Conservation (phyloP, 2,329 filamentous ascomycete genomes). For the Fusarium udum region DNA sequence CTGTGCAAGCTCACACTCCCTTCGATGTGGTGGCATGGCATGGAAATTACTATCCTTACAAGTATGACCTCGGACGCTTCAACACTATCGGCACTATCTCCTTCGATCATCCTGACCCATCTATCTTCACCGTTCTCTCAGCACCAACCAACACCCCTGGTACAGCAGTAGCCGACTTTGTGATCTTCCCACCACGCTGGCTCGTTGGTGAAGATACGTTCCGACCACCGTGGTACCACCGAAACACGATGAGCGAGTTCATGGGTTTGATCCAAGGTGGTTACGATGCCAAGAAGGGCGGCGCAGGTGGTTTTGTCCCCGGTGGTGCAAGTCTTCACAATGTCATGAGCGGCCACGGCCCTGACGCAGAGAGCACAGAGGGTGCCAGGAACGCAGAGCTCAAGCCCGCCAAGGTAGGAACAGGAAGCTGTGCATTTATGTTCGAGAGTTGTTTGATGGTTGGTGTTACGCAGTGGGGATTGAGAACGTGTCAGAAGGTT, state of each 20-base stretch:
- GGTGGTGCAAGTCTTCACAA: conserved; percentile 73
- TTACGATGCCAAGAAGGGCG: conserved; percentile 70
- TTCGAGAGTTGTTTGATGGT: conserved; percentile 76
- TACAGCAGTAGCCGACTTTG: conserved; percentile 75
- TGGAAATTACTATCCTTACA: conserved; percentile 82
- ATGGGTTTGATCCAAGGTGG: conserved; percentile 67
- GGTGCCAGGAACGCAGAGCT: conserved; percentile 65
- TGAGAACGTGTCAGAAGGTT: conserved; percentile 66
- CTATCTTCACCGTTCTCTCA: conserved; percentile 78
- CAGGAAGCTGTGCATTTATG: conserved; percentile 73
- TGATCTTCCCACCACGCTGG: conserved; percentile 78
- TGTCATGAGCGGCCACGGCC: conserved; percentile 74
- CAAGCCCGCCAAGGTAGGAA: conserved; percentile 66
- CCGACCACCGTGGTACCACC: conserved; percentile 77
- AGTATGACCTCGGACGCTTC: conserved; percentile 83
- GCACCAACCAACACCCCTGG: conserved; percentile 68
- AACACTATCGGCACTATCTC: conserved; percentile 77
- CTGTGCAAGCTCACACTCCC: conserved; percentile 74
- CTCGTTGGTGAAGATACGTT: conserved; percentile 75
- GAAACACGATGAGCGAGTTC: conserved; percentile 74
- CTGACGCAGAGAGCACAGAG: conserved; percentile 66
- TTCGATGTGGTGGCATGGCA: conserved; percentile 86
- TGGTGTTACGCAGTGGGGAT: conserved; percentile 76
- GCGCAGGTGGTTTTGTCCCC: conserved; percentile 63
- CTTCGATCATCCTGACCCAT: conserved; percentile 81